phyloP scores from a whole-genome alignment of 2,329 filamentous ascomycete species.

The Ceratocystis albifundus region DNA sequence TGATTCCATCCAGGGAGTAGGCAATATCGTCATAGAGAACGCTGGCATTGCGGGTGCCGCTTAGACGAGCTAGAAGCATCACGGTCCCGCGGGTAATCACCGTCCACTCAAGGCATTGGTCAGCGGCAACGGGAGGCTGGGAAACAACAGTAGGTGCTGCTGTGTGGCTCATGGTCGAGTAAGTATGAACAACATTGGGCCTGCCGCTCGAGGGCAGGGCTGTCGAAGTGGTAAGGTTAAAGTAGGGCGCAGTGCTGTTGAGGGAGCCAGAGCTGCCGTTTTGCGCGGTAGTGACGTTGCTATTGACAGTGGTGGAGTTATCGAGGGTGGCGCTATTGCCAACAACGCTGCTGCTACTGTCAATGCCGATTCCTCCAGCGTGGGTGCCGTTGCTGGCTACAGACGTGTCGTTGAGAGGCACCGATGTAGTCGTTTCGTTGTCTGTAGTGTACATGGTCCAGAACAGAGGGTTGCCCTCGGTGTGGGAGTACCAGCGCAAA shows the following conservation, averaged over 20 bases:
- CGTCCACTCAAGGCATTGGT: constrained; percentile 22
- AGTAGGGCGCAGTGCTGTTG: constrained; percentile 11
- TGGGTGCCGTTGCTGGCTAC: neutral
- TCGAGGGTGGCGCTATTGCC: neutral
- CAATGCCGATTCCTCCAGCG: neutral
- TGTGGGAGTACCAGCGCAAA: constrained; percentile 22
- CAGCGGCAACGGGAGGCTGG: constrained; percentile 3
- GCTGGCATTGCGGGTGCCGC: constrained; percentile 17
- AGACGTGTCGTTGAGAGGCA: constrained; percentile 16
- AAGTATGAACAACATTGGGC: neutral
- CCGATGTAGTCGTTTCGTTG: constrained; percentile 19
- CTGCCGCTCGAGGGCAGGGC: neutral
- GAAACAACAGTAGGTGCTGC: neutral
- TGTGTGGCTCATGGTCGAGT: neutral
- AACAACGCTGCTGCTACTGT: neutral
- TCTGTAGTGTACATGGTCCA: constrained; percentile 22
- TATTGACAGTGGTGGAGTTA: neutral
- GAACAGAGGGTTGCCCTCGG: constrained; percentile 19
- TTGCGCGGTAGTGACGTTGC: neutral
- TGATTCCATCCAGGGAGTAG: constrained; percentile 21
- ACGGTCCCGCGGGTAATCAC: constrained; percentile 22
- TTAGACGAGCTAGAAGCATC: constrained; percentile 20
- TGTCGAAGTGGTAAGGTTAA: constrained; percentile 8
- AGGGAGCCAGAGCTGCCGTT: constrained; percentile 1
- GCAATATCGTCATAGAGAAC: constrained; percentile 23